Base-by-base conservation (phyloP, 2,329 filamentous ascomycete species). In the Emergomyces pasteurianus region DNA sequence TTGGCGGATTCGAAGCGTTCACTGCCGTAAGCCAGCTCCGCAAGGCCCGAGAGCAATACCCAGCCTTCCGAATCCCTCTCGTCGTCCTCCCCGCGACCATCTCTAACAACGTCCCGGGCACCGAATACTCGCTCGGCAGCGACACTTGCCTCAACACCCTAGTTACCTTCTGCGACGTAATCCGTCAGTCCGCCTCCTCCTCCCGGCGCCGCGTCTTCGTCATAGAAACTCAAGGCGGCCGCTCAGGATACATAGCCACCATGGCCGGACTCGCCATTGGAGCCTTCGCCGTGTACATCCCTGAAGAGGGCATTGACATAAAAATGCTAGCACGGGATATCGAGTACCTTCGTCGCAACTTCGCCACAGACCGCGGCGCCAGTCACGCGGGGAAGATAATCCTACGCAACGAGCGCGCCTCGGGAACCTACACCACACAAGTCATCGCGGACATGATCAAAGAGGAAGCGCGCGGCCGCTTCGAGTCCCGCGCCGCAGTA, bases 91-190 rank as follows among this genome's bases (percentile, higher is more conserved):
- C 94, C 0, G 94, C 94, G n/a, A 99, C 94, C 10, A 92, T 99
- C 67, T 96, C 90, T 66, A 99, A 99, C 81, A 99, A 99, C 73
- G 94, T 99, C 4, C 94, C 94, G 0, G 94, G 94, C 46, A 96
- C 92, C 0, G 94, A 99, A 75, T 97, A 96, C 79, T 96, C 91
- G 1, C 84, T 99, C 53, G 94, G 94, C 50, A 96, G 91, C 38
- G 94, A 99, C 70, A 99, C 94, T 1, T 97, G 94, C 71, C 79
- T 99, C 64, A 99, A 99, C 77, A 91, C 95, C 60, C 81, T 99
- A 46, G 90, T 96, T 65, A 84, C 87, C 67, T 99, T 96, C 77
- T 96, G 92, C 73, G 94, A 99, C 79, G 92, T 92, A 70, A 96
- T 97, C 76, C 91, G 95, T 75, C 94, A 97, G 74, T 96, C 92